Conservation (phyloP, 306 rosid species). For the Casuarina equisetifolia region DNA sequence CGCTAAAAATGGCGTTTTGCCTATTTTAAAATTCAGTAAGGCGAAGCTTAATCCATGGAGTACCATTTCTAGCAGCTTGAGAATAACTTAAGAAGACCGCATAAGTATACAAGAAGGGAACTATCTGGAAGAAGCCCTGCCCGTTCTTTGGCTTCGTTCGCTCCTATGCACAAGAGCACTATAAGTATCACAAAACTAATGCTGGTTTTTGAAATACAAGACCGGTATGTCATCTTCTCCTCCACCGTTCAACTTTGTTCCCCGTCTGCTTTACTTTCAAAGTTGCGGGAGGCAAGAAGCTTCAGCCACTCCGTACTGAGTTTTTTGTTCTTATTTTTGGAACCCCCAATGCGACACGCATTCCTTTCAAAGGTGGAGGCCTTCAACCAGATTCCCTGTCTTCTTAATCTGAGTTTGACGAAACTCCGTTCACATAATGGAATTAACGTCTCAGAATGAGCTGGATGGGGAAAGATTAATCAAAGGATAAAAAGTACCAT, state of each 20-base stretch:
- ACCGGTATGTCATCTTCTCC: constrained; percentile 2
- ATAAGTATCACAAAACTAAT: not conserved
- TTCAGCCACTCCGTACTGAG: too few relatives aligned
- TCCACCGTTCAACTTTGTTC: not conserved
- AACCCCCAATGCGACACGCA: too few relatives aligned
- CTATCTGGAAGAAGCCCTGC: constrained; percentile 24
- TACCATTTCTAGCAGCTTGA: not conserved
- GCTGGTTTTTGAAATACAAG: not conserved
- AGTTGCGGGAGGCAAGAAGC: not conserved
- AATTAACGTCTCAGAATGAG: too few relatives aligned
- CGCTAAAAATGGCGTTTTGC: not conserved
- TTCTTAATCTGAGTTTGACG: too few relatives aligned
- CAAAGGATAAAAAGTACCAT: too few relatives aligned
- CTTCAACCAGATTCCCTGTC: too few relatives aligned
- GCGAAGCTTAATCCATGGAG: not conserved
- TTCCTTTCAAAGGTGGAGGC: too few relatives aligned
- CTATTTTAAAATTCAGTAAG: not conserved
- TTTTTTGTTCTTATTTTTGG: too few relatives aligned
- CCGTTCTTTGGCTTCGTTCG: constrained; percentile 12
- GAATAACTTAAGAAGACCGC: not conserved
- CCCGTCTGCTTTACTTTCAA: not conserved
- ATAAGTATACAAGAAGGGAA: not conserved
- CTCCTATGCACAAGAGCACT: constrained; percentile 9
- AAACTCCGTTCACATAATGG: too few relatives aligned
- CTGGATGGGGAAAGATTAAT: too few relatives aligned